phyloP scores from a whole-genome alignment of 768 basidiomycete genomes.

The Lactarius vividus region DNA sequence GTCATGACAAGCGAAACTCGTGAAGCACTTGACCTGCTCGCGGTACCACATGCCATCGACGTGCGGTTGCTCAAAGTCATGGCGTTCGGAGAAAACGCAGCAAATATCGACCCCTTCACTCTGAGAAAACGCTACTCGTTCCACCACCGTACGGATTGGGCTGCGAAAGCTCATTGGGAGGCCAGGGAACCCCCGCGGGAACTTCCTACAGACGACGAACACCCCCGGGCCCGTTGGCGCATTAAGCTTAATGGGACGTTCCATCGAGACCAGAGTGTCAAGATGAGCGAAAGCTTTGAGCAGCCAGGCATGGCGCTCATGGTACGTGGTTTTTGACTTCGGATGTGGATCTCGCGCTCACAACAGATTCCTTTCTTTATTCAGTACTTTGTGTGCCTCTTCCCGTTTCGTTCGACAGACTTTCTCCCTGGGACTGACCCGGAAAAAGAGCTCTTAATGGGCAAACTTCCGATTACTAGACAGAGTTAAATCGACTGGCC shows the following conservation, averaged over 20 bases:
- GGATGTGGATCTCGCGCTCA: background rate
- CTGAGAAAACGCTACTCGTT: background rate
- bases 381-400: constrained; percentile 17
- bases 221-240: constrained; percentile 9
- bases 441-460: constrained; percentile 5
- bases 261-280: background rate
- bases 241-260: constrained; percentile 14
- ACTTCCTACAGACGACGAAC: background rate
- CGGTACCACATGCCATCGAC: constrained; percentile 9
- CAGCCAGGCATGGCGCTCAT: constrained; percentile 7
- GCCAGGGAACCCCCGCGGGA: background rate
- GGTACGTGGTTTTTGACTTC: constrained; percentile 8
- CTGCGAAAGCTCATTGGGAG: constrained; percentile 18
- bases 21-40: constrained; percentile 14
- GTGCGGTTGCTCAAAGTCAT: constrained; percentile 20
- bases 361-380: background rate
- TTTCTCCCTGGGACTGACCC: background rate
- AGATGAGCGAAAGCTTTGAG: constrained; percentile 14
- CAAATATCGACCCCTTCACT: background rate
- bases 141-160: constrained; percentile 8
- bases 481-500: background rate
- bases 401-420: background rate
- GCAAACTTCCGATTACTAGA: background rate
- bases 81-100: constrained; percentile 18
- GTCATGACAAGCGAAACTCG: constrained; percentile 10